Evolutionary conservation across 106 monocot genomes (phyloP).

Genomic region (Platanthera zijinensis): DNA sequence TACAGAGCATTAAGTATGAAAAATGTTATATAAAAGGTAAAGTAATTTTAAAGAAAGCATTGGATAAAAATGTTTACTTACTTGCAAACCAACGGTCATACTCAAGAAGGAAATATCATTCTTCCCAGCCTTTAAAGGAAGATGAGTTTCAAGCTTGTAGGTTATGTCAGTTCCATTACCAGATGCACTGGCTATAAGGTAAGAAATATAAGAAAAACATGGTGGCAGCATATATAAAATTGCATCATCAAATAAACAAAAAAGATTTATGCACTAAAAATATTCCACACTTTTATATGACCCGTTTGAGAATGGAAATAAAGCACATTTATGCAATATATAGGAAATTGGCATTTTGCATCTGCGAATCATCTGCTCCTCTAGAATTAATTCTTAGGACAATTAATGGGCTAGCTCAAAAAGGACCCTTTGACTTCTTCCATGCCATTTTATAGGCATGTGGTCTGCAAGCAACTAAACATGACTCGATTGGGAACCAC

Average conservation of each 20-base stretch:
- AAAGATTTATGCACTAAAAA: too few species aligned
- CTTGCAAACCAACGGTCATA: slow-evolving; percentile 95
- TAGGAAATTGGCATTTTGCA: too few species aligned
- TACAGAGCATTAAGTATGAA: neutral
- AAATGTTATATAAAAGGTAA: neutral
- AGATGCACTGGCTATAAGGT: slow-evolving; percentile 45
- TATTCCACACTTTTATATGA: too few species aligned
- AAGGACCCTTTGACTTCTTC: too few species aligned
- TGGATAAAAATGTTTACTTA: slow-evolving; percentile 24
- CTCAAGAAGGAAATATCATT: slow-evolving; percentile 87
- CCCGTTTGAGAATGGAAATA: too few species aligned
- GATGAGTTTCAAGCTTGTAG: slow-evolving; percentile 51
- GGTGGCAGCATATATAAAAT: too few species aligned
- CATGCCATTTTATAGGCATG: neutral
- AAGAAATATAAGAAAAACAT: neutral
- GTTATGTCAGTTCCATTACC: slow-evolving; percentile 59
- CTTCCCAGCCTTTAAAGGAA: slow-evolving; percentile 50
- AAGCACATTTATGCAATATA: too few species aligned
- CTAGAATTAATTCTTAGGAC: too few species aligned
- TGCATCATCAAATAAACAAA: too few species aligned
- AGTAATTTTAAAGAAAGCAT: neutral
- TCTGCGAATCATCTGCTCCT: too few species aligned
- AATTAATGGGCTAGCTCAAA: too few species aligned
- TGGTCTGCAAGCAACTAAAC: neutral
- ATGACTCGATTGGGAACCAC: neutral